Conservation (phyloP, 2,329 filamentous ascomycete species). For the Diplodia corticola region DNA sequence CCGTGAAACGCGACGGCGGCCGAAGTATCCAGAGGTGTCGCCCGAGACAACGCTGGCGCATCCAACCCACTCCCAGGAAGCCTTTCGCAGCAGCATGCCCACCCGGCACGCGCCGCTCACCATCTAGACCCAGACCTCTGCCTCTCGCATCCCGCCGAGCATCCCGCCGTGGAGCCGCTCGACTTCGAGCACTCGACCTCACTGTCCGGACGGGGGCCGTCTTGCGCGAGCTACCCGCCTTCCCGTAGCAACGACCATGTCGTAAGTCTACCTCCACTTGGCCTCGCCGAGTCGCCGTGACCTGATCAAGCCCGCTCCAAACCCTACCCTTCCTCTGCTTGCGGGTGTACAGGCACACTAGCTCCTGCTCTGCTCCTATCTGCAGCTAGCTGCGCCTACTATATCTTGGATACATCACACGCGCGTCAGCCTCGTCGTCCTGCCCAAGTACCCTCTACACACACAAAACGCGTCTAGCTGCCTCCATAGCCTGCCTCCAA, state of each 20-base stretch:
- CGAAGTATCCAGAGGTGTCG: constrained; percentile 18
- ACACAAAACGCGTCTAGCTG: constrained; percentile 9
- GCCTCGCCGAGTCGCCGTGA: constrained; percentile 12
- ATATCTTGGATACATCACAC: constrained; percentile 12
- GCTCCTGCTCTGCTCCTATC: neutral
- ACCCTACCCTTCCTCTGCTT: neutral
- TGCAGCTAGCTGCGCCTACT: constrained; percentile 2
- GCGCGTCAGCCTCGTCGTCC: constrained; percentile 12
- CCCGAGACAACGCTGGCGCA: constrained; percentile 8
- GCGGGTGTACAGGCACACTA: neutral
- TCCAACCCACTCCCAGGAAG: neutral
- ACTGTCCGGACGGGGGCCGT: constrained; percentile 10
- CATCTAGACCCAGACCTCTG: constrained; percentile 18
- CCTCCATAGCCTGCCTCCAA: neutral
- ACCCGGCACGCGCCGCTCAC: constrained; percentile 1
- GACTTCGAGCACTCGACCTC: neutral
- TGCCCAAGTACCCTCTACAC: constrained; percentile 14
- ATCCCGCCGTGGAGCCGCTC: constrained; percentile 13
- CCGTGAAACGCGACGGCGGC: constrained; percentile 17
- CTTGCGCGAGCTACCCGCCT: neutral
- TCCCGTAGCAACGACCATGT: constrained; percentile 18
- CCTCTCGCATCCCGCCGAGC: constrained; percentile 6
- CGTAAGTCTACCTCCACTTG: constrained; percentile 18
- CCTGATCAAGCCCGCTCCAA: neutral
- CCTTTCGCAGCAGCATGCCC: constrained; percentile 5